Base-by-base conservation (phyloP, 2,329 filamentous ascomycete species). In the Didymella pinodella region DNA sequence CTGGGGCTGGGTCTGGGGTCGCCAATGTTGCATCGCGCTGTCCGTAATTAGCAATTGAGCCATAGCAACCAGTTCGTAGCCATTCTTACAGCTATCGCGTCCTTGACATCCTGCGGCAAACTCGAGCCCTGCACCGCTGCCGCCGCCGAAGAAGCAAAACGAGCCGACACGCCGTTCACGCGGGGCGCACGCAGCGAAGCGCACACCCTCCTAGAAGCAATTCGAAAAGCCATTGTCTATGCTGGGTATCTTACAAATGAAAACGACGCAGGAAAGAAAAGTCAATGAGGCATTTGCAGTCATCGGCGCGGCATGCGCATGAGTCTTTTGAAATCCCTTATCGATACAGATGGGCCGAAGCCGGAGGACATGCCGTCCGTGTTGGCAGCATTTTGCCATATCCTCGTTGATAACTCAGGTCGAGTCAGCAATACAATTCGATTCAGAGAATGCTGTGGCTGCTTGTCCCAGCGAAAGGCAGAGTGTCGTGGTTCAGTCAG, bases 1-100 rank as follows among this genome's bases (percentile, higher is more conserved):
- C 89, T 47, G 85, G 70, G 14, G 87, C 73, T 34, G 92, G 92
- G 72, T 96, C 92, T 48, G 90, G 85, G 66, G 90, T 92, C 10
- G 90, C 83, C 12, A 90, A 67, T 29, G 65, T 63, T 5, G 73
- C 61, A 45, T 75, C 73, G 48, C 71, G 71, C 76, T 78, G 41
- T 26, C 8, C 7, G 6, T 0, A 8, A 32, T 73, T 25, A 74
- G 65, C 36, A 47, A 11, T 22, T 14, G 34, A 7, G 26, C 3
- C 32, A 3, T 22, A 34, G 14, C 14, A 5, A 16, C 8, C 4
- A 34, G 12, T 34, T 16, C 12, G 16, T 34, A 16, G 32, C 5
- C 14, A 14, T 6, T 16, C 47, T 20, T 56, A 62, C 79, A 54
- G 77, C 71, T 66, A 81, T 80, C 50, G 77, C 75, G 61, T 79